Evolutionary conservation across 2,329 filamentous ascomycete genomes (phyloP), one percentile per base, ranked within the genome.

Genomic region (Macroventuria anomochaeta): DNA sequence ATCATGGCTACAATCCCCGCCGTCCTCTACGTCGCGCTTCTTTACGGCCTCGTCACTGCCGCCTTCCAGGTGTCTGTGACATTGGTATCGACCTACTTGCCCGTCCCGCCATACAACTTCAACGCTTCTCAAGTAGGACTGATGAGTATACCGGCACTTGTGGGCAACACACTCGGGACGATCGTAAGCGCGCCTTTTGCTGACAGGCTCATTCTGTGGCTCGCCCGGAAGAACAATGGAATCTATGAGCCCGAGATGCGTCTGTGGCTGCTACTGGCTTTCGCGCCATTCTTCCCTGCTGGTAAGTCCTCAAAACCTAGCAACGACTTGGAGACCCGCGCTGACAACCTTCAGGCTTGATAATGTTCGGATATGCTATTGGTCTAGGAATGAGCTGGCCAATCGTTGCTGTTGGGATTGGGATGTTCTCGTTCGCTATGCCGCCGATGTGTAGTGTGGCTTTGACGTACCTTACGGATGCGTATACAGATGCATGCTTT

Each of bases 241-340:
- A 70, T 81, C 40, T 82, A 81, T 63, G 80, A 82, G 60, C 80
- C 80, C 3, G 80, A 83, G 61, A 81, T 81, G 60, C 75, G 80
- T 17, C 68, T 79, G 15, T 78, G 55, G 56, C 29, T 55, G 4
- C 18, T 58, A 12, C 26, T 49, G 4, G 47, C 43, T 12, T 58
- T 55, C 18, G 37, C 47, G n/a, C 55, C 55, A 3, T 37, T 55
- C 43, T 52, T 58, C 17, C 51, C 51, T 40, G 55, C 51, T 10
- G 47, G 47, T 50, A 43, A n/a, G 46, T 25, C 23, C 21, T 28
- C 15, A n/a, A 26, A 7, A 18, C 1, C 10, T 11, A 12, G 33
- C 2, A 7, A 13, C 29, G 21, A 5, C 15, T 12, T 18, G n/a
- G 10, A 0, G 7, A 8, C 8, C 2, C 8, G 18, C 15, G 18